Conservation (phyloP, 2,329 filamentous ascomycete species). For the Colletotrichum trifolii region DNA sequence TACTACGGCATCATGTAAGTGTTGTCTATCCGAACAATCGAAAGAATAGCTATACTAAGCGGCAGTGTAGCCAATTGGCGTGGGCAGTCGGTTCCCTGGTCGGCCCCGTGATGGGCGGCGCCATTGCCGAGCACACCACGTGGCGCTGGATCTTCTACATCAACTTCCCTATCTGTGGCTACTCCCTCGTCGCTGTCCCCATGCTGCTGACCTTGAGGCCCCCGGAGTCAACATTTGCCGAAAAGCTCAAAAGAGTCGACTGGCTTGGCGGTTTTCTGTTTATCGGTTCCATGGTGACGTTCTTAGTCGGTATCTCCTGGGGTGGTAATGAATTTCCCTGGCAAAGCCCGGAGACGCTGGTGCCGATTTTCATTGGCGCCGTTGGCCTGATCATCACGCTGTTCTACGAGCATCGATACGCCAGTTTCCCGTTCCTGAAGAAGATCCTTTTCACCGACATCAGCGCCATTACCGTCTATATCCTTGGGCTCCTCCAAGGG, state of each 20-base stretch:
- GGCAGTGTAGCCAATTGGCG: conserved; percentile 42
- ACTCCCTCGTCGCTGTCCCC: conserved; percentile 52
- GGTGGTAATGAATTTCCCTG: conserved; percentile 57
- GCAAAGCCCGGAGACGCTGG: conserved; percentile 51
- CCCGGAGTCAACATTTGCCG: conserved; percentile 42
- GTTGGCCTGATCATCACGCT: conserved; percentile 50
- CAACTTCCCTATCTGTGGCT: conserved; percentile 56
- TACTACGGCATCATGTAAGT: conserved; percentile 52
- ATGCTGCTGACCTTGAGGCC: conserved; percentile 55
- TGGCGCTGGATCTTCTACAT: conserved; percentile 63
- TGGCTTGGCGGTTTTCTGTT: conserved; percentile 58
- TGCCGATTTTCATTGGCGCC: conserved; percentile 56
- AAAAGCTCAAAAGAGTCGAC: conserved; percentile 55
- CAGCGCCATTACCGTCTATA: conserved; percentile 45
- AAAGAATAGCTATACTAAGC: no score
- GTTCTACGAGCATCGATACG: conserved; percentile 49
- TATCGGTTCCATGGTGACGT: conserved; percentile 53
- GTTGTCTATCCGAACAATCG: no score
- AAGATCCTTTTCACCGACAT: conserved; percentile 45
- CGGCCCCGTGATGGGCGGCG: conserved; percentile 52
- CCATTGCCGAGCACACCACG: conserved; percentile 47
- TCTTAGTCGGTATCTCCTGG: conserved; percentile 60
- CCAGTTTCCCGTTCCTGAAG: conserved; percentile 47
- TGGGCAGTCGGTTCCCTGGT: conserved; percentile 55
- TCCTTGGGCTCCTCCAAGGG: conserved; percentile 47